A percentile compares a stretch with the other conserved stretches of the same genome.
phyloP scores from a whole-genome alignment of 805 yeast species.

The Wickerhamiella brachini region DNA sequence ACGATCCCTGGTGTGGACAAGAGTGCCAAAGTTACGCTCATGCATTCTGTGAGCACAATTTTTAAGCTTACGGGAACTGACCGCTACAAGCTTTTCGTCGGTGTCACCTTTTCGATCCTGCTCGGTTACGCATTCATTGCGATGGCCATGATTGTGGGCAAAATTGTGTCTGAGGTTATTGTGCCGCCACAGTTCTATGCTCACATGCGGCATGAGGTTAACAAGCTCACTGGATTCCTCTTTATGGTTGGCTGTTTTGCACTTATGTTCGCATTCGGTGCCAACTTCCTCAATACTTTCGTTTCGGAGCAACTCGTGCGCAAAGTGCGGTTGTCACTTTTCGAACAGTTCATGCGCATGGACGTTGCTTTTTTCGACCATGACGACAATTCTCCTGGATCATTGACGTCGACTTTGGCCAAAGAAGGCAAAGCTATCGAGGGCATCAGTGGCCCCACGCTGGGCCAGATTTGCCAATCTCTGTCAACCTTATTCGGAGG shows the following conservation, averaged over 20 bases:
- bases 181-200: constrained; percentile 21
- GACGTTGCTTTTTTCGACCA: constrained; percentile 27
- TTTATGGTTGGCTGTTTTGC: constrained; percentile 25
- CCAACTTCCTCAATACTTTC: constrained; percentile 16
- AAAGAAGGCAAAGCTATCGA: constrained; percentile 29
- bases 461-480: constrained; percentile 27
- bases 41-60: constrained; percentile 11
- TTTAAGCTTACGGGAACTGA: constrained; percentile 19
- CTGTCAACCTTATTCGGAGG: constrained; percentile 28
- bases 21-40: constrained; percentile 2
- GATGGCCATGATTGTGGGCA: constrained; percentile 26
- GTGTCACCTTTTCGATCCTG: constrained; percentile 19
- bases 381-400: constrained; percentile 28
- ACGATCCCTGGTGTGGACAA: constrained; percentile 16
- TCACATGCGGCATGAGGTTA: constrained; percentile 25
- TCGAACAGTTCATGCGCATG: constrained; percentile 25
- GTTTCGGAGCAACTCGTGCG: constrained; percentile 25
- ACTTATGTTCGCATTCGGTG: constrained; percentile 15
- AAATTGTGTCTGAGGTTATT: constrained; percentile 24
- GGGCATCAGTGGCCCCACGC: constrained; percentile 29
- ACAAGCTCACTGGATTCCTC: constrained; percentile 24
- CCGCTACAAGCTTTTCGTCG: constrained; percentile 16
- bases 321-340: constrained; percentile 21
- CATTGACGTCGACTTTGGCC: constrained; percentile 26
- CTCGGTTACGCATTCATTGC: constrained; percentile 29